A percentile compares a stretch with the other conserved stretches of the same genome.
Evolutionary conservation across 163 green algal genomes (phyloP).

Genomic region (Chlamydomonas reinhardtii): DNA sequence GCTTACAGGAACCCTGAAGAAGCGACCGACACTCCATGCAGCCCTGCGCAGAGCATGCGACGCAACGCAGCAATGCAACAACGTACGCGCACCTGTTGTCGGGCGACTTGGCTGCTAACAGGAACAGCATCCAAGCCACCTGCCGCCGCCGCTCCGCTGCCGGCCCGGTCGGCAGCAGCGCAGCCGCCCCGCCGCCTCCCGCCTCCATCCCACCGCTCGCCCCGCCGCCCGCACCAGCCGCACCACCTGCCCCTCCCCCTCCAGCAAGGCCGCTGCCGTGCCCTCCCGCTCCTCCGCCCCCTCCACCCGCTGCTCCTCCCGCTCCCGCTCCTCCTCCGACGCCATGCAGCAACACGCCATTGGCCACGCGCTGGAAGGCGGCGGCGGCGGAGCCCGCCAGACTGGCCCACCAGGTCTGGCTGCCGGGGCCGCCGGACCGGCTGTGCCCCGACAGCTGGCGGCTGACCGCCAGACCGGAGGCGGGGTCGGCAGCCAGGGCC

Average conservation of each 20-base stretch:
- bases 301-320: background rate
- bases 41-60: too few species aligned
- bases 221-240: background rate
- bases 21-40: too few species aligned
- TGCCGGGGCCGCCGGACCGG: background rate
- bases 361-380: slow-evolving; percentile 38
- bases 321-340: background rate
- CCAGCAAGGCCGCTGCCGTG: background rate
- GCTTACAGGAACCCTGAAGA: too few species aligned
- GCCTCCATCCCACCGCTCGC: too few species aligned
- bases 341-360: background rate
- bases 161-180: slow-evolving; percentile 7
- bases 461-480: slow-evolving; percentile 27
- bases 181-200: background rate
- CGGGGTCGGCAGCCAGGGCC: background rate
- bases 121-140: slow-evolving; percentile 66
- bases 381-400: slow-evolving; percentile 42
- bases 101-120: slow-evolving; percentile 47
- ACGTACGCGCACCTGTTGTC: slow-evolving; percentile 17
- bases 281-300: background rate
- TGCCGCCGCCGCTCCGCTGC: slow-evolving; percentile 48
- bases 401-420: slow-evolving; percentile 25
- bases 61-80: too few species aligned
- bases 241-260: background rate
- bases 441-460: background rate